Percentiles rank a stretch among this genome's conserved stretches.
Evolutionary conservation across 257 asterid genomes (phyloP).

Genomic region (Solanum bukasovii): DNA sequence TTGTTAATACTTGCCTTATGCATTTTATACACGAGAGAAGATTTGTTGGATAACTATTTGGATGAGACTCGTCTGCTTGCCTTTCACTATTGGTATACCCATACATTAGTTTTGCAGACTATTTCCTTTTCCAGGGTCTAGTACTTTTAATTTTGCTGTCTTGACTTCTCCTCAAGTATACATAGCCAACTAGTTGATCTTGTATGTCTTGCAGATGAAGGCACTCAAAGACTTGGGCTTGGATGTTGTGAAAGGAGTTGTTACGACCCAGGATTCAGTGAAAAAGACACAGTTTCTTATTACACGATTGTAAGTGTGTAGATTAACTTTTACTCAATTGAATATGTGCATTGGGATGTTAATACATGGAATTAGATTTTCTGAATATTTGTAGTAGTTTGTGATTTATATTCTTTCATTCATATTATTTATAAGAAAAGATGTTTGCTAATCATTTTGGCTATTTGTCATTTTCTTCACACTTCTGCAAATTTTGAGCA

Average conservation of each 20-base stretch:
- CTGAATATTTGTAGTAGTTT: neutral
- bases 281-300: conserved; percentile 65
- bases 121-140: neutral
- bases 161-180: neutral
- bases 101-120: neutral
- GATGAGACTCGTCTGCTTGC: neutral
- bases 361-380: neutral
- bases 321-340: neutral
- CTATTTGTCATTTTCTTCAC: neutral
- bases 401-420: neutral
- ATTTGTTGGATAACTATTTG: neutral
- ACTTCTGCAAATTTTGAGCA: neutral
- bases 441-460: neutral
- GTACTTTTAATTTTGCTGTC: neutral
- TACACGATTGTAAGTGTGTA: conserved; percentile 52
- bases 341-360: neutral
- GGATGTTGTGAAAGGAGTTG: conserved; percentile 91
- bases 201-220: conserved; percentile 60
- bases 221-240: conserved; percentile 89
- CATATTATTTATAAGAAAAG: neutral
- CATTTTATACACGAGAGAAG: neutral
- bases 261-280: conserved; percentile 68
- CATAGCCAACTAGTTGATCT: neutral
- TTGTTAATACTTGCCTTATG: neutral
- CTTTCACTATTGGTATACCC: neutral